A percentile compares a stretch with the other conserved stretches of the same genome.
phyloP scores from a whole-genome alignment of 176 grass and related monocot species.

The Avena sativa region DNA sequence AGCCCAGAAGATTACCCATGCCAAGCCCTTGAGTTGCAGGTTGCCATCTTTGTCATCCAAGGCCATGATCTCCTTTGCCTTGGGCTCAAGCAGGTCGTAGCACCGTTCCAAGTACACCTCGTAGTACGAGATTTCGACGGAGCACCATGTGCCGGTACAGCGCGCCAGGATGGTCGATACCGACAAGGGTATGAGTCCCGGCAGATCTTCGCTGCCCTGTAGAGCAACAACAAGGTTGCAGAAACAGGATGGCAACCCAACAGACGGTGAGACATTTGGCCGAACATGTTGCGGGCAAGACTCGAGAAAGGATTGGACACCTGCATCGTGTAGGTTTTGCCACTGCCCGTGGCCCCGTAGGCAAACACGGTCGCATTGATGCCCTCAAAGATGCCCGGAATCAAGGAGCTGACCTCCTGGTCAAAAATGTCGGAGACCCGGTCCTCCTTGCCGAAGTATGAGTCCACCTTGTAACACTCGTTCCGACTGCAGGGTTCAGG shows the following conservation, averaged over 20 bases:
- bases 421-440: conserved; percentile 61
- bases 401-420: conserved; percentile 65
- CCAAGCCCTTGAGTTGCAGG: conserved; percentile 83
- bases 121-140: conserved; percentile 75
- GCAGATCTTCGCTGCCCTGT: conserved; percentile 70
- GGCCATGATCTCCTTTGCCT: conserved; percentile 82
- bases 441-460: conserved; percentile 75
- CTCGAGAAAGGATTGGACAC: conserved; percentile 14
- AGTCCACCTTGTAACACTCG: conserved; percentile 80
- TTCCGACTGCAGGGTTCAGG: conserved; percentile 58
- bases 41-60: conserved; percentile 82
- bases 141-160: conserved; percentile 63
- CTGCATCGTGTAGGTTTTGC: conserved; percentile 96
- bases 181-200: conserved; percentile 71
- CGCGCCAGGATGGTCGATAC: conserved; percentile 61
- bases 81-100: conserved; percentile 89
- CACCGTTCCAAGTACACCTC: conserved; percentile 94
- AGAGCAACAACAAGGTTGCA: neutral
- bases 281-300: neutral
- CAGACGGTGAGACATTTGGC: neutral
- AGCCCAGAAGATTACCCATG: conserved; percentile 58
- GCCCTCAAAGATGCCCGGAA: conserved; percentile 73
- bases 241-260: neutral
- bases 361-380: conserved; percentile 73
- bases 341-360: conserved; percentile 77